These are phyloP conservation scores for Orychophragmus violaceus DNA, from an alignment of 345 rosid genomes.

Conservation along the genomic window DNA sequence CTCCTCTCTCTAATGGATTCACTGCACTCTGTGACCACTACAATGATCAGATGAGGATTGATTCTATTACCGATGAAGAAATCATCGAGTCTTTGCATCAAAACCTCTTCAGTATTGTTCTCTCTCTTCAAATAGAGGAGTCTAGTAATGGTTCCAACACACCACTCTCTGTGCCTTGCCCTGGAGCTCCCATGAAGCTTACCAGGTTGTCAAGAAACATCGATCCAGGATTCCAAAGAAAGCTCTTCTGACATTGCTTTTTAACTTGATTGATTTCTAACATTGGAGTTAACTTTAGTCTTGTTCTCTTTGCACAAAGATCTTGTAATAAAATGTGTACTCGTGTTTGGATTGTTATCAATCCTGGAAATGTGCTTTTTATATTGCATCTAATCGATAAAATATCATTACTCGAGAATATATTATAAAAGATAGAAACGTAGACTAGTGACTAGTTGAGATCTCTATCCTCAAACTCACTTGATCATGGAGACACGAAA, in stretches of 20 bases:
- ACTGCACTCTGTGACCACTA: conserved; percentile 21
- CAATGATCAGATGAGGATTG: conserved; percentile 14
- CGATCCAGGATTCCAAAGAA: conserved; percentile 15
- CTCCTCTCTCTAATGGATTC: not conserved
- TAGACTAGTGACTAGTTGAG: not conserved
- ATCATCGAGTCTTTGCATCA: conserved; percentile 21
- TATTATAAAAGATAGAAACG: not conserved
- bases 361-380: not conserved
- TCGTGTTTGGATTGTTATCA: conserved; percentile 1
- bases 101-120: conserved; percentile 22
- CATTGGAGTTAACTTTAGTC: not conserved
- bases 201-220: conserved; percentile 14
- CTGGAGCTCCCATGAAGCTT: conserved; percentile 28
- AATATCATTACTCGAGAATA: not conserved
- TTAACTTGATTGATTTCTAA: not conserved
- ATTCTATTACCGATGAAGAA: conserved; percentile 16
- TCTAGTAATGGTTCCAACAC: conserved; percentile 7
- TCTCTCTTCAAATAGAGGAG: conserved; percentile 17
- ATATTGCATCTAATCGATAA: not conserved
- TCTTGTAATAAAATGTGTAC: conserved; percentile 6
- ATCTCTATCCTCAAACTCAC: conserved; percentile 18
- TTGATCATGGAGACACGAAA: conserved; percentile 25
- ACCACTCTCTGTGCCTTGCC: conserved; percentile 17
- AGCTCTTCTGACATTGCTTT: conserved; percentile 18
- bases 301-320: not conserved